Base-by-base conservation (phyloP, 192 early-diverging fungal genomes). In the Obelidium mucronatum region DNA sequence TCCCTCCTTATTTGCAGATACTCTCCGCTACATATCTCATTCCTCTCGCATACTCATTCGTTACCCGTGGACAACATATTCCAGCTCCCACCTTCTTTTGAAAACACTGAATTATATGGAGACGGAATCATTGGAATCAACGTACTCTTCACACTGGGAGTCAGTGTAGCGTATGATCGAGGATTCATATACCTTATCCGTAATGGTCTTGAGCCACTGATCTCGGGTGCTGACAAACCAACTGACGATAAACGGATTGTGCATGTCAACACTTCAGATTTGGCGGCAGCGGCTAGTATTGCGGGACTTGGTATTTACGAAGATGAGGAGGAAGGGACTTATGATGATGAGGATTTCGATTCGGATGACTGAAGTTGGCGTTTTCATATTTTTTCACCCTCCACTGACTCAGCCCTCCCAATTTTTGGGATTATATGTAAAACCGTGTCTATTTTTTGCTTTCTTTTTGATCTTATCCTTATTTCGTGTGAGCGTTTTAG, bases 21-120 rank as follows among this genome's bases (percentile, higher is more conserved):
- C 69, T 37, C 69, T 6, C 55, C 69, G 19, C 37, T 72, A 1
- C 69, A 72, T 54, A 72, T 72, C 30, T 72, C 69, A 37, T 72
- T 72, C 69, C 69, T 72, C 69, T 59, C 69, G 54, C 69, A 59
- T 31, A 24, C 53, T 24, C 56, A 72, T 51, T 59, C 54, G 13
- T 31, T 72, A 8, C 69, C 69, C 4, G 26, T 72, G 24, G 19
- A 26, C 13, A 72, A 72, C 69, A 36, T 72, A 19, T 72, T 58
- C 30, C 34, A 31, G 33, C 69, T 72, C 2, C 69, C 69, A 28
- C 31, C 52, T 2, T 19, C 30, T 26, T 72, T 72, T 35, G 69
- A 19, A 59, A 28, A 35, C 31, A 72, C 69, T 22, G 17, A 64
- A 15, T 22, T 58, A 15, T 6, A 48, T 6, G 69, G 30, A 19